Percentiles rank a stretch among this genome's conserved stretches.
Conservation (phyloP, 2,329 filamentous ascomycete genomes). For the Fusarium sp. region DNA sequence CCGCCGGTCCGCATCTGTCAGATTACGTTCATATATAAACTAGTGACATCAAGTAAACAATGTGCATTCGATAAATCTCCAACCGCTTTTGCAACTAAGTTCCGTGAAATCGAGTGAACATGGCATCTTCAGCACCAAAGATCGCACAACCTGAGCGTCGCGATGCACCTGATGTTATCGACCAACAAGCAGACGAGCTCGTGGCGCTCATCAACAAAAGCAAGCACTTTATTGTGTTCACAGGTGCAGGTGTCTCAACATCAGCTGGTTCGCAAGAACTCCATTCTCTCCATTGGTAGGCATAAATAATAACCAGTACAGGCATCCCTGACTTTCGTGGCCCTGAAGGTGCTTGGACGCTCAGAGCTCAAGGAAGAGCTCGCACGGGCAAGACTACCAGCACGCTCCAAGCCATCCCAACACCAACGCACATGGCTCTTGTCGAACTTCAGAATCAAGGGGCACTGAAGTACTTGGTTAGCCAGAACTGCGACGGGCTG, state of each 20-base stretch:
- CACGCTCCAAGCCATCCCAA: conserved; percentile 61
- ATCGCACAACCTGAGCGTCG: conserved; percentile 31
- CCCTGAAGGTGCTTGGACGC: conserved; percentile 61
- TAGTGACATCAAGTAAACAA: background rate
- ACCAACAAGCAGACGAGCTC: conserved; percentile 56
- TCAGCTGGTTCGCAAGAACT: conserved; percentile 54
- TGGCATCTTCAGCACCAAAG: conserved; percentile 35
- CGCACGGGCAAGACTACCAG: conserved; percentile 51
- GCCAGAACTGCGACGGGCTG: conserved; percentile 57
- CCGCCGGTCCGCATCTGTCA: background rate
- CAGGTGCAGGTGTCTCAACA: conserved; percentile 62
- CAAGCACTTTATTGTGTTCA: conserved; percentile 63
- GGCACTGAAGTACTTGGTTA: conserved; percentile 59
- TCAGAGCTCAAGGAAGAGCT: conserved; percentile 58
- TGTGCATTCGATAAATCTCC: background rate
- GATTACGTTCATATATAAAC: background rate
- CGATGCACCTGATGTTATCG: conserved; percentile 20
- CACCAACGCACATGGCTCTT: conserved; percentile 62
- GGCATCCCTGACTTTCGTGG: conserved; percentile 64
- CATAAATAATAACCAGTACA: conserved; percentile 12
- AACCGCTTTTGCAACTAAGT: too few species aligned
- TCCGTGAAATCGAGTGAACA: background rate
- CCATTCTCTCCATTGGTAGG: accelerated
- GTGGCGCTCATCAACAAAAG: conserved; percentile 56
- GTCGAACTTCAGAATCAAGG: conserved; percentile 59